Evolutionary conservation across 2,329 filamentous ascomycete genomes (phyloP), one percentile per base, ranked within the genome.

Genomic region (Drechslerella dactyloides): DNA sequence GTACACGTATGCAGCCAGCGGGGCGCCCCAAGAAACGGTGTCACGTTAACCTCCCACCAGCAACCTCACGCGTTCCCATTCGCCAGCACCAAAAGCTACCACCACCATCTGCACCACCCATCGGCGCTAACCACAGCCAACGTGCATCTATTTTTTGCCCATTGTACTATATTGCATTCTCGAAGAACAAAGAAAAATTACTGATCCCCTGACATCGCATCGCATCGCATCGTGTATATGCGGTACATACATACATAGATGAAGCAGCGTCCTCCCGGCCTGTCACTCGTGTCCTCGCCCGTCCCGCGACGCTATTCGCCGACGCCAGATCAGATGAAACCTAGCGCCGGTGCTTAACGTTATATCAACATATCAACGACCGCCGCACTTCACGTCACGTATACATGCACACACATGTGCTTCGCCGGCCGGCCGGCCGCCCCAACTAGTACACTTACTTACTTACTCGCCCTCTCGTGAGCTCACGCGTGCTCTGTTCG

Each of bases 261-360:
- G 11, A 42, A 42, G 37, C 37, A 42, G 37, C 37, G 37, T 42
- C 13, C n/a, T 15, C 37, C 37, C 37, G 37, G 37, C 37, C 37
- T 42, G 37, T 42, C 37, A 42, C 33, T 56, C 40, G 33, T 42
- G 33, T 15, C 17, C 35, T 11, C 8, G 40, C 21, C 21, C 15
- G 17, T 42, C 33, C 30, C 33, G 10, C 33, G 35, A 23, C 40
- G n/a, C 30, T 15, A 56, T 56, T 56, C 30, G 35, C 35, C 53
- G 21, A 15, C 6, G 6, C 11, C 52, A 37, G 33, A 40, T 56
- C 53, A 44, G 53, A 56, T 56, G 53, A 56, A 56, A 56, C 50
- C 53, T 56, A 44, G 53, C 53, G 53, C 33, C 35, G 15, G 23
- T 37, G 21, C 33, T 42, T 15, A 56, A 15, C 37, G 2, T 13